Evolutionary conservation across 371 early-diverging fungal genomes (phyloP).

Genomic region (Coemansia linderi): DNA sequence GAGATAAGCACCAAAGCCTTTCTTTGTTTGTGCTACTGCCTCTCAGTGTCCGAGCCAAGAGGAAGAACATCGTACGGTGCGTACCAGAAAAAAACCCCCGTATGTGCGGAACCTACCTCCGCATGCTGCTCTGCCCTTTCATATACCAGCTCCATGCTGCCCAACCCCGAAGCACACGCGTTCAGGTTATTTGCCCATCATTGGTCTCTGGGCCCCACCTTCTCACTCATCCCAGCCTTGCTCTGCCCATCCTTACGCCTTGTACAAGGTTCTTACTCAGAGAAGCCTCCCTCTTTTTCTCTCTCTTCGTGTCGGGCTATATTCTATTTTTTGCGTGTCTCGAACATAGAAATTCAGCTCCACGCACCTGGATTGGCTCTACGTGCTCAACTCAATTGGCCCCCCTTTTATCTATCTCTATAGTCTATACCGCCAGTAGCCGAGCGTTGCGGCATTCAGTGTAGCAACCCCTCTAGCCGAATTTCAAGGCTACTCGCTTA

Average conservation of each 20-base stretch:
- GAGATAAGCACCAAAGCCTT: background rate
- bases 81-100: background rate
- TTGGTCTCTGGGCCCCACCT: background rate
- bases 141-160: constrained; percentile 2
- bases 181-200: constrained; percentile 1
- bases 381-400: background rate
- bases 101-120: background rate
- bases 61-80: background rate
- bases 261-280: constrained; percentile 4
- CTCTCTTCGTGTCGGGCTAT: background rate
- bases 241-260: background rate
- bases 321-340: background rate
- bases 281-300: background rate
- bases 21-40: background rate
- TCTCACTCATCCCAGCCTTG: background rate
- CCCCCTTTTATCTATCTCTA: background rate
- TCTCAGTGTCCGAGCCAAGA: background rate
- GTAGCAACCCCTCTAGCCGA: background rate
- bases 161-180: constrained; percentile 8
- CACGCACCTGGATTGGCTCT: constrained; percentile 3
- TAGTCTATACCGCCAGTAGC: background rate
- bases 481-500: background rate
- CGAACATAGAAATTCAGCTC: background rate
- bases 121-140: background rate
- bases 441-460: background rate